Evolutionary conservation across 2,329 filamentous ascomycete genomes (phyloP).

Genomic region (Xylaria multiplex): DNA sequence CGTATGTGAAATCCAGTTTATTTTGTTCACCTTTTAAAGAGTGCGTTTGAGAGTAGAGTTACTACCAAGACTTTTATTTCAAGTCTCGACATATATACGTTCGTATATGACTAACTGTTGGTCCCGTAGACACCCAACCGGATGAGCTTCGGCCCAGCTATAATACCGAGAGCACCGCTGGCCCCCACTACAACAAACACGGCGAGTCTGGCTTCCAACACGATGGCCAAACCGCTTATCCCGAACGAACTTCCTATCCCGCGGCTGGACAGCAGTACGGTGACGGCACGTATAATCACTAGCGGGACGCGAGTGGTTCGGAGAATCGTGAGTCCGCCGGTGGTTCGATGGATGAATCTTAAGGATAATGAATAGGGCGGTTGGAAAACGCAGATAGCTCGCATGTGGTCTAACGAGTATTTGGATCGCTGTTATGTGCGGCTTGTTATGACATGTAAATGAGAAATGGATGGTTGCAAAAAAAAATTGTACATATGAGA

Average conservation of each 20-base stretch:
- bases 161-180: slow-evolving; percentile 51
- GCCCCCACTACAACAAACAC: slow-evolving; percentile 47
- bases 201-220: slow-evolving; percentile 44
- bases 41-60: slow-evolving; percentile 1
- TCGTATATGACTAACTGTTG: slow-evolving; percentile 3
- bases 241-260: slow-evolving; percentile 38
- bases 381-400: slow-evolving; percentile 11
- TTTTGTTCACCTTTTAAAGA: not conserved
- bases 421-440: not conserved
- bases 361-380: not conserved
- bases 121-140: slow-evolving; percentile 42
- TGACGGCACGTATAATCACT: slow-evolving; percentile 29
- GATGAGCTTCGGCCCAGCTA: slow-evolving; percentile 51
- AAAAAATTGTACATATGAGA: slow-evolving; percentile 21
- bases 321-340: not conserved
- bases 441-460: slow-evolving; percentile 5
- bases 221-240: slow-evolving; percentile 47
- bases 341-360: not conserved
- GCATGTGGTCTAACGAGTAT: not conserved
- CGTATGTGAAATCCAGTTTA: slow-evolving; percentile 38
- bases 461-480: not conserved
- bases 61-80: not conserved
- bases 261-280: slow-evolving; percentile 39
- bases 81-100: not conserved
- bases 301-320: not conserved